Percentiles rank a stretch among this genome's conserved stretches.
These are phyloP conservation scores for Luvunga scandens DNA, from an alignment of 345 rosid genomes.

Conservation along the genomic window DNA sequence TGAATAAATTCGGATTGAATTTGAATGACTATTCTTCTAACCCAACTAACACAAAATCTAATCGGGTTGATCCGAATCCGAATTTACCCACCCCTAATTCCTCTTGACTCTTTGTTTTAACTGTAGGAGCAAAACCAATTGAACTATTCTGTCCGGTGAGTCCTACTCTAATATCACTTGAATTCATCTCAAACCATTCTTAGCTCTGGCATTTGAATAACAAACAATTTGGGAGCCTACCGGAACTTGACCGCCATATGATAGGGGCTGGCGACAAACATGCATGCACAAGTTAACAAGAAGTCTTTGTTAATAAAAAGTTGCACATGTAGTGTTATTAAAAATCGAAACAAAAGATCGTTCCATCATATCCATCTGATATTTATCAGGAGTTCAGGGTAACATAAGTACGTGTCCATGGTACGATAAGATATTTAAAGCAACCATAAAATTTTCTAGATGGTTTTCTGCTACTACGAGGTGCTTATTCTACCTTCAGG, in stretches of 20 bases:
- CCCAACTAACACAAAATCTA: no score
- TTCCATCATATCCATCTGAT: neutral
- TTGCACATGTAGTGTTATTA: neutral
- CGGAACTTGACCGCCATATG: neutral
- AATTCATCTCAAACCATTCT: neutral
- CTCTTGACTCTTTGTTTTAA: no score
- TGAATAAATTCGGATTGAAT: no score
- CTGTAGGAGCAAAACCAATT: neutral
- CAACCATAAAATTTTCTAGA: constrained; percentile 7
- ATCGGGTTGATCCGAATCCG: no score
- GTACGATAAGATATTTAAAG: neutral
- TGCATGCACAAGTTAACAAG: neutral
- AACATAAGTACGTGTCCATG: neutral
- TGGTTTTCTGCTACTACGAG: neutral
- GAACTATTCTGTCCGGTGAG: no score
- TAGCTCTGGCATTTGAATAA: neutral
- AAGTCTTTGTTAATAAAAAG: neutral
- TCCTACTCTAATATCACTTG: neutral
- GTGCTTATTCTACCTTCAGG: constrained; percentile 44
- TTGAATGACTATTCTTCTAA: no score
- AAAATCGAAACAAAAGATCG: neutral
- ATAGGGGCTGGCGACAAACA: neutral
- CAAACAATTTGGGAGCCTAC: neutral
- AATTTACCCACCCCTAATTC: no score
- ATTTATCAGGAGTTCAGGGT: neutral